Evolutionary conservation across 2,329 filamentous ascomycete species (phyloP).

Genomic region (Pseudocercospora fijiensis): DNA sequence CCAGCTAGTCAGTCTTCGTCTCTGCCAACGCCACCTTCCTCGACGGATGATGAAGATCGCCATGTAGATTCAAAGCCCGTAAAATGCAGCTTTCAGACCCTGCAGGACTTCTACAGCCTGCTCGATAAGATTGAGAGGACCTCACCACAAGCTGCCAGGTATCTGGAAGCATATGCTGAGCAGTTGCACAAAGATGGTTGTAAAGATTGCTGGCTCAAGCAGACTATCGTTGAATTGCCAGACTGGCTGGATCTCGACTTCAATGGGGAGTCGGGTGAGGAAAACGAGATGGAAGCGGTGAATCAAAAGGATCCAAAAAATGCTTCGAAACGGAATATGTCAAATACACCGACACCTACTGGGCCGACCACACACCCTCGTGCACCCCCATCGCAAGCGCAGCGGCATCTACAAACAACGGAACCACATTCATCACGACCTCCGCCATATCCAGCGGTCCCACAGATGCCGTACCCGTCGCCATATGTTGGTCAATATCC

Average conservation of each 20-base stretch:
- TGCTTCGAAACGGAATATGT: neutral
- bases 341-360: neutral
- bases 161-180: slow-evolving; percentile 28
- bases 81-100: slow-evolving; percentile 15
- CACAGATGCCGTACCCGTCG: neutral
- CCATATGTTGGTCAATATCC: neutral
- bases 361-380: too few species aligned
- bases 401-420: neutral
- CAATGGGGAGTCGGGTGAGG: neutral
- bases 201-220: slow-evolving; percentile 25
- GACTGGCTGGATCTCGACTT: neutral
- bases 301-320: neutral
- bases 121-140: slow-evolving; percentile 29
- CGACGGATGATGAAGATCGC: neutral
- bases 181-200: slow-evolving; percentile 22
- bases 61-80: neutral
- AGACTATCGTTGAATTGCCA: slow-evolving; percentile 10
- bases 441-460: neutral
- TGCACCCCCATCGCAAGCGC: neutral
- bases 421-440: neutral
- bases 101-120: slow-evolving; percentile 25
- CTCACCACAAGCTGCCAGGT: slow-evolving; percentile 22
- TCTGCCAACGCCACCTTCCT: slow-evolving; percentile 4
- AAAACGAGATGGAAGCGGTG: neutral
- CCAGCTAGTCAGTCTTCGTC: neutral